These are phyloP conservation scores for Neonectria punicea DNA, from an alignment of 2,329 filamentous ascomycete genomes.

Conservation along the genomic window DNA sequence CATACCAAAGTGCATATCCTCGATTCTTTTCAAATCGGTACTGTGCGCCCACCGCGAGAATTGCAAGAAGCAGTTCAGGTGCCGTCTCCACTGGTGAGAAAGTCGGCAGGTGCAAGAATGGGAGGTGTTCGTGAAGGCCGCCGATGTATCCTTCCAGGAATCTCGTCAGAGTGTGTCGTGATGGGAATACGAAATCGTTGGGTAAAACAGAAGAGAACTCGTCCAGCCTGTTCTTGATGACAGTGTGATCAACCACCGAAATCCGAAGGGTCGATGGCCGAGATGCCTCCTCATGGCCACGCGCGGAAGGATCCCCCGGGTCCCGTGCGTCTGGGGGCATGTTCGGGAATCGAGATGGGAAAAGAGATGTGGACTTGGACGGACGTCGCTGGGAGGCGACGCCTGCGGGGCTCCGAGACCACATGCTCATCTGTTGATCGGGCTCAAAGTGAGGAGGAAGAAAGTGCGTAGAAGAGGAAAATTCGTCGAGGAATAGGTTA, in stretches of 20 bases:
- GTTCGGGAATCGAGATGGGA: constrained; percentile 65
- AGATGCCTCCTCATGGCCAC: constrained; percentile 46
- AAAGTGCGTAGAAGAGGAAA: constrained; percentile 64
- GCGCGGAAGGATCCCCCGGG: constrained; percentile 35
- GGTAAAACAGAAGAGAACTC: constrained; percentile 71
- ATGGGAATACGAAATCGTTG: constrained; percentile 73
- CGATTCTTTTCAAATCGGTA: constrained; percentile 71
- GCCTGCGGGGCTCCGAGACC: constrained; percentile 57
- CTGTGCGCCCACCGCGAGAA: constrained; percentile 74
- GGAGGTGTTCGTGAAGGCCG: constrained; percentile 69
- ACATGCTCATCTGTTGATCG: constrained; percentile 63
- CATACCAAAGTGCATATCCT: constrained; percentile 70
- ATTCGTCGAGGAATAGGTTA: constrained; percentile 69
- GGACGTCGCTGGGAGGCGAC: constrained; percentile 50
- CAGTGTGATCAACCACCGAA: constrained; percentile 63
- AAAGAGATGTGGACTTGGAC: constrained; percentile 62
- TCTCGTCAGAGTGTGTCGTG: constrained; percentile 73
- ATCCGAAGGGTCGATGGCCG: constrained; percentile 57
- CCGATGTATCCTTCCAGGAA: constrained; percentile 77
- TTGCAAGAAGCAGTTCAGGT: constrained; percentile 73
- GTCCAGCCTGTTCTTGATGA: constrained; percentile 68
- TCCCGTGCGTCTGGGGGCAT: constrained; percentile 65
- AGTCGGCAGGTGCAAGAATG: constrained; percentile 74
- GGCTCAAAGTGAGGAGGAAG: constrained; percentile 65
- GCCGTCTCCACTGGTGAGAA: constrained; percentile 71